Percentiles rank a stretch among this genome's conserved stretches.
phyloP scores from a whole-genome alignment of 108 stramenopile species.

The Nitzschia putrida region DNA sequence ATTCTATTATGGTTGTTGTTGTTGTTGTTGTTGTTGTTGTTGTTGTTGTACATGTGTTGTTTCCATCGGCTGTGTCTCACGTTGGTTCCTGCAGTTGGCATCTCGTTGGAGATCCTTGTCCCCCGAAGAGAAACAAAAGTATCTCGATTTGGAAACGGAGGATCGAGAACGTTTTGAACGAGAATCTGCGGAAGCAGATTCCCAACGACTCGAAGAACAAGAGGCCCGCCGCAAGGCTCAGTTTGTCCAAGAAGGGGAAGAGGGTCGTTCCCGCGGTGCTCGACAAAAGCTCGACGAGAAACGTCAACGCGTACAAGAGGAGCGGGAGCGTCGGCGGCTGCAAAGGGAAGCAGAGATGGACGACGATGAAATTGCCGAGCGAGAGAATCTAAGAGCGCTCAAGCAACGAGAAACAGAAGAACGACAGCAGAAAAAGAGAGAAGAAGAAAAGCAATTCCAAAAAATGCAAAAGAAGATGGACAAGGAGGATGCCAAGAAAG shows the following conservation, averaged over 20 bases:
- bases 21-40: no score
- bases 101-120: constrained; percentile 70
- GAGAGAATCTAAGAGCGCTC: constrained; percentile 41
- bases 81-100: constrained; percentile 41
- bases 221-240: constrained; percentile 58
- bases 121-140: constrained; percentile 41
- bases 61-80: neutral
- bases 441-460: constrained; percentile 60
- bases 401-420: constrained; percentile 65
- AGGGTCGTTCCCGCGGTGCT: constrained; percentile 54
- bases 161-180: constrained; percentile 71
- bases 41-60: neutral
- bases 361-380: constrained; percentile 56
- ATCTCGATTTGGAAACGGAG: constrained; percentile 55
- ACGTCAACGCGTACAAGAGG: constrained; percentile 39
- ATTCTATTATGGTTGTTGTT: neutral
- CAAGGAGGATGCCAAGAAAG: constrained; percentile 70
- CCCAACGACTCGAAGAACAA: constrained; percentile 46
- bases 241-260: constrained; percentile 59
- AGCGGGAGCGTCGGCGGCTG: constrained; percentile 28
- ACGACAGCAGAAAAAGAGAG: constrained; percentile 53
- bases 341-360: constrained; percentile 47
- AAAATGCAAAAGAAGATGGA: constrained; percentile 72
- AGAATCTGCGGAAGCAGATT: constrained; percentile 78
- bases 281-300: constrained; percentile 53